Evolutionary conservation across 2,329 filamentous ascomycete genomes (phyloP), one percentile per base, ranked within the genome.

Genomic region (Fusarium dlaminii): DNA sequence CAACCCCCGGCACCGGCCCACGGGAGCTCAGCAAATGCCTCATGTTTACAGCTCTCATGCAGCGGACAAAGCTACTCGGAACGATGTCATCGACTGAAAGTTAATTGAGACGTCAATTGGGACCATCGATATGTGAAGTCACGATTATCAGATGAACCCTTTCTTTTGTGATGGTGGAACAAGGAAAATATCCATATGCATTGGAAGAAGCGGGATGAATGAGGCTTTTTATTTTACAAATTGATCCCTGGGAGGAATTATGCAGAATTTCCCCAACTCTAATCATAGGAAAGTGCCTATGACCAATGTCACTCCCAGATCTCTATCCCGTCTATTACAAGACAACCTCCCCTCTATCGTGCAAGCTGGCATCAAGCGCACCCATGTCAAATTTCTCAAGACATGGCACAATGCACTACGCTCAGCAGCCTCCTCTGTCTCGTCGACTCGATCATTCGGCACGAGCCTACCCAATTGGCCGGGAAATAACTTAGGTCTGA

Each of bases 211-310:
- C 78, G 79, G 80, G 81, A 81, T 81, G 80, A 81, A 81, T 81
- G 81, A 82, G 80, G 79, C 79, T 82, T 83, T 82, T 83, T 82
- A 84, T 82, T 84, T 83, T 84, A 84, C 82, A 84, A 81, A 79
- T 81, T 77, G 75, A 76, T 82, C 81, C 79, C 79, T 72, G 75
- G 74, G 77, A 79, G 79, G 73, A 80, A 79, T 75, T 78, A 78
- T 73, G 77, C 72, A 78, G 79, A 77, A 75, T 78, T 78, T 76
- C 78, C 78, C 79, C 79, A 81, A 79, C 76, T 82, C 79, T 79
- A 81, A 55, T 80, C 76, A 81, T 77, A 81, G 78, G 75, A 79
- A 79, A 80, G 76, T 77, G 73, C 69, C 76, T 77, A 79, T 75
- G 72, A 76, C 73, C 74, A 78, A 77, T 78, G 77, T 76, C 81